These are phyloP conservation scores for Tolypocladium inflatum DNA, from an alignment of 2,329 filamentous ascomycete species.

Conservation along the genomic window DNA sequence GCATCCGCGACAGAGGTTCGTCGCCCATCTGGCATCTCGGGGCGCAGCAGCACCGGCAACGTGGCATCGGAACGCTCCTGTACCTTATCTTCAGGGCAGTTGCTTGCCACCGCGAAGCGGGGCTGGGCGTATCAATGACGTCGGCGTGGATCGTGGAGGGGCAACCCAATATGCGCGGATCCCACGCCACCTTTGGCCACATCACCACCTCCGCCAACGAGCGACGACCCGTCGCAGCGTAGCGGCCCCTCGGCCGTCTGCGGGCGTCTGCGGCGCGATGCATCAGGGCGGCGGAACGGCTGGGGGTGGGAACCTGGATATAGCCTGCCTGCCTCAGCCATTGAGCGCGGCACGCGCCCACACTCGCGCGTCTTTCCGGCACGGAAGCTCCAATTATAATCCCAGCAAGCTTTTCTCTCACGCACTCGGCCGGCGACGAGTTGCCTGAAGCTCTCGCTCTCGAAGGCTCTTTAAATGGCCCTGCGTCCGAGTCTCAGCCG, in stretches of 20 bases:
- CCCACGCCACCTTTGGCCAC: not conserved
- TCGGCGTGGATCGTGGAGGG: not conserved
- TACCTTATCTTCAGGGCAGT: not conserved
- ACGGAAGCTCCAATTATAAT: not conserved
- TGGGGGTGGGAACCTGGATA: not conserved
- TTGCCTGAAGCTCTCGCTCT: not conserved
- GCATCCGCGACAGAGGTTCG: not conserved
- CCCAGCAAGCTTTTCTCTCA: not conserved
- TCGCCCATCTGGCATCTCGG: not conserved
- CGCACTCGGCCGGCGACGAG: not conserved
- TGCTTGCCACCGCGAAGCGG: not conserved
- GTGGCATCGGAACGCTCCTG: not conserved
- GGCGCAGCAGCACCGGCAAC: not conserved
- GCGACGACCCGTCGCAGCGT: not conserved
- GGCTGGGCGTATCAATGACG: not conserved
- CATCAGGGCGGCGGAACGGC: not conserved
- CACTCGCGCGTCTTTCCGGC: not conserved
- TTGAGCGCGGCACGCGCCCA: not conserved
- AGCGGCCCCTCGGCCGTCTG: not conserved
- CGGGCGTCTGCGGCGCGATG: not conserved
- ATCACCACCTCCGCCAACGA: not conserved
- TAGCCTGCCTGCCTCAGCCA: not conserved
- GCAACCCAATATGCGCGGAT: not conserved
- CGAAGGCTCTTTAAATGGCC: not conserved
- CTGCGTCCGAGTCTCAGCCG: not conserved